Evolutionary conservation across 495 filamentous ascomycete genomes (phyloP).

Genomic region (Penicillium diatomitis): DNA sequence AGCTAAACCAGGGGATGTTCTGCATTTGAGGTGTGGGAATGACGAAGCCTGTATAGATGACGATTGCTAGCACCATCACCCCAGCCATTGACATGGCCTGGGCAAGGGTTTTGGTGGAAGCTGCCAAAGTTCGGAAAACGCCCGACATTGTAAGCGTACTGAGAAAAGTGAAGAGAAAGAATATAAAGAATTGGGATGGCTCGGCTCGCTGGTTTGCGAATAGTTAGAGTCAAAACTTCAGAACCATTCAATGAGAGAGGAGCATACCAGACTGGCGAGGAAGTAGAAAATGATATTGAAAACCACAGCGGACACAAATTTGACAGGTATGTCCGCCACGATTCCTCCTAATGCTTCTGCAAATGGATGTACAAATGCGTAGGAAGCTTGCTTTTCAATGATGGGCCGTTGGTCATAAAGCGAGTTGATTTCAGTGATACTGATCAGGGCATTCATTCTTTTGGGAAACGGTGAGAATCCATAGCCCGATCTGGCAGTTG

Average conservation of each 20-base stretch:
- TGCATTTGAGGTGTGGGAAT: conserved; percentile 38
- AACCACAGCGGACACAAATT: conserved; percentile 37
- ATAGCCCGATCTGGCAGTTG: conserved; percentile 16
- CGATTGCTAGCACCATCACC: conserved; percentile 35
- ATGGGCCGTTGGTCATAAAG: conserved; percentile 54
- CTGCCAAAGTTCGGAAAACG: conserved; percentile 39
- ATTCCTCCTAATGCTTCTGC: conserved; percentile 51
- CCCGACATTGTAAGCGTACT: conserved; percentile 48
- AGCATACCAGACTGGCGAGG: conserved; percentile 42
- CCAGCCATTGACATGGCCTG: conserved; percentile 44
- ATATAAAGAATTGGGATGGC: conserved; percentile 53
- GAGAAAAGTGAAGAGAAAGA: conserved; percentile 46
- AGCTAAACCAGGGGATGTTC: conserved; percentile 39
- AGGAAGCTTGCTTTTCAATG: conserved; percentile 56
- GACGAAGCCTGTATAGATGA: conserved; percentile 42
- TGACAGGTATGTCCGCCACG: conserved; percentile 50
- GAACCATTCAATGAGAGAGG: neutral
- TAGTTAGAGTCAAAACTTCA: neutral
- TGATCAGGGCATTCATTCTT: conserved; percentile 47
- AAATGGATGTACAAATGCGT: conserved; percentile 57
- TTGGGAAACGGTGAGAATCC: conserved; percentile 13
- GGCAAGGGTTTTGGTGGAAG: conserved; percentile 36
- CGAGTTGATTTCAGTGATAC: conserved; percentile 50
- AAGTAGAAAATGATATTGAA: conserved; percentile 54
- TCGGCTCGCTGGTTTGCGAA: conserved; percentile 21